Evolutionary conservation across 1,284 basidiomycete species (phyloP).

Genomic region (Stereum hirsutum): DNA sequence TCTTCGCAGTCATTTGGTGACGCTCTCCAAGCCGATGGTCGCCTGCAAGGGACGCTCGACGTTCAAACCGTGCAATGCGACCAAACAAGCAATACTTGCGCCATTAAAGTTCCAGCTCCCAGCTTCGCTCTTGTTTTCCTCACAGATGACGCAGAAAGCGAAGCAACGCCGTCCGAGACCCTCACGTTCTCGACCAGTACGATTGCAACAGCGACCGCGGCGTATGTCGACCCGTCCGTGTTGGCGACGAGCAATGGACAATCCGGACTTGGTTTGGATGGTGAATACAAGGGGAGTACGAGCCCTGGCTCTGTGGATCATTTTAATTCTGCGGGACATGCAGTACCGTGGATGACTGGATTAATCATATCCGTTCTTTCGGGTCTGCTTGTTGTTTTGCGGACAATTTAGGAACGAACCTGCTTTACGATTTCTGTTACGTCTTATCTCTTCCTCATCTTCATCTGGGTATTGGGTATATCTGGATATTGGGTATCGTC

Average conservation of each 20-base stretch:
- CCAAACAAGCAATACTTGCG: constrained; percentile 29
- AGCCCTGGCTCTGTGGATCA: too few species aligned
- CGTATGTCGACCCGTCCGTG: constrained; percentile 17
- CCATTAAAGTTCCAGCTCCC: constrained; percentile 40
- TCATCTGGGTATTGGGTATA: too few species aligned
- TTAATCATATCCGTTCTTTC: too few species aligned
- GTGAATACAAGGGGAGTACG: too few species aligned
- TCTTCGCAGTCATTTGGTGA: constrained; percentile 28
- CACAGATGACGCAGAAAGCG: constrained; percentile 24
- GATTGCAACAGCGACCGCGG: constrained; percentile 17
- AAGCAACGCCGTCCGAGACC: constrained; percentile 22
- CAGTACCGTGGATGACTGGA: too few species aligned
- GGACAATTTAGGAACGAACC: too few species aligned
- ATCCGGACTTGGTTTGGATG: too few species aligned
- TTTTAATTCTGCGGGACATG: too few species aligned
- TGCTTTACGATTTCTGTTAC: too few species aligned
- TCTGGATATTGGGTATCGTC: too few species aligned
- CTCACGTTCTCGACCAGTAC: constrained; percentile 31
- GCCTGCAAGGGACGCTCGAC: constrained; percentile 28
- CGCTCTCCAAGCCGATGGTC: constrained; percentile 34
- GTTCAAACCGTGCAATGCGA: constrained; percentile 36
- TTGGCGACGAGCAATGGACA: constrained; percentile 46
- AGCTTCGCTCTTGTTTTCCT: constrained; percentile 48
- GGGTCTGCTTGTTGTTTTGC: too few species aligned
- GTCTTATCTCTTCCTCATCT: too few species aligned